phyloP scores from a whole-genome alignment of 345 rosid species.

The Syzygium aromaticum region DNA sequence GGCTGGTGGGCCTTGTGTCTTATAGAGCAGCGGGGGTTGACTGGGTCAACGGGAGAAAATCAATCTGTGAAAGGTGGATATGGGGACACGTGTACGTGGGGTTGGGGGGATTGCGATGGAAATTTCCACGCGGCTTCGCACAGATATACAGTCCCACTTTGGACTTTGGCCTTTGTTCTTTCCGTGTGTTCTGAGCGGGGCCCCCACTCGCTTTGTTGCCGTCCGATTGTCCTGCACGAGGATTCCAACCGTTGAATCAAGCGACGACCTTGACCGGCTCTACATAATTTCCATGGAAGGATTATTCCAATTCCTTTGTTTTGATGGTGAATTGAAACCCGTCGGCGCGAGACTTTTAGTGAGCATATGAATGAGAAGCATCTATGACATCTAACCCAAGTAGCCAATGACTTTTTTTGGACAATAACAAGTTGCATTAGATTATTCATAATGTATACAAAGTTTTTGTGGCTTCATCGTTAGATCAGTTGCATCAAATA shows the following conservation, averaged over 20 bases:
- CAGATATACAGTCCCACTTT: not conserved
- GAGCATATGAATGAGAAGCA: too few species aligned
- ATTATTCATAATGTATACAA: too few species aligned
- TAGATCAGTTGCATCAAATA: too few species aligned
- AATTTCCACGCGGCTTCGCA: not conserved
- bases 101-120: not conserved
- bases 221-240: not conserved
- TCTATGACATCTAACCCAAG: not conserved
- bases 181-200: not conserved
- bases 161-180: not conserved
- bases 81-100: not conserved
- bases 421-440: too few species aligned
- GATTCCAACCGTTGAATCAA: not conserved
- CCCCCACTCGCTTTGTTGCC: not conserved
- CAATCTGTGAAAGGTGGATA: not conserved
- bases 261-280: not conserved
- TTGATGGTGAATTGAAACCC: too few species aligned
- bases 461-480: too few species aligned
- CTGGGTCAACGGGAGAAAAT: not conserved
- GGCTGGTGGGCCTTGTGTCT: not conserved
- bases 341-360: too few species aligned
- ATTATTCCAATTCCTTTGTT: too few species aligned
- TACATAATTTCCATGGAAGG: too few species aligned
- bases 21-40: not conserved
- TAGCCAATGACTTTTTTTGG: too few species aligned